phyloP scores from a whole-genome alignment of 164 flowering plant species.

The Vitis labrusca region DNA sequence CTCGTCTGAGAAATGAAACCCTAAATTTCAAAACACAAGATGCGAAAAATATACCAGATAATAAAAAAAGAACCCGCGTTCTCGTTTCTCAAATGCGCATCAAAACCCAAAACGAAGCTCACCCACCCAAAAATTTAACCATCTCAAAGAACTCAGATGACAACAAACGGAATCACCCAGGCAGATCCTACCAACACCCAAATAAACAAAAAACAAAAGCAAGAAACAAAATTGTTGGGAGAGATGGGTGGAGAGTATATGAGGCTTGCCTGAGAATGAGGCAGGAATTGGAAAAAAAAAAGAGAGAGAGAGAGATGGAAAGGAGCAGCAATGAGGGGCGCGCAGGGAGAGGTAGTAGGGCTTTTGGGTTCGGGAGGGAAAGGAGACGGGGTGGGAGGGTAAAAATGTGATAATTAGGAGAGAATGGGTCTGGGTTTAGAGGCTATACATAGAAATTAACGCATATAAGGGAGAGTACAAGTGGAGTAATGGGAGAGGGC shows the following conservation, averaged over 20 bases:
- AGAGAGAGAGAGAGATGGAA: slow-evolving; percentile 27
- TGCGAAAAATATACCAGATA: not conserved
- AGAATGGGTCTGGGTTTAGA: not conserved
- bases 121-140: too few species aligned
- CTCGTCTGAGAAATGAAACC: not conserved
- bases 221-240: slow-evolving; percentile 15
- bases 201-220: slow-evolving; percentile 1
- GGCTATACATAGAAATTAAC: not conserved
- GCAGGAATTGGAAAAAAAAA: slow-evolving; percentile 21
- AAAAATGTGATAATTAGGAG: slow-evolving; percentile 14
- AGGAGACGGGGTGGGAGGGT: slow-evolving; percentile 24
- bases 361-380: slow-evolving; percentile 12
- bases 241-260: slow-evolving; percentile 16
- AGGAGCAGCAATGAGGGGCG: slow-evolving; percentile 15
- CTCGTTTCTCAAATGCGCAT: too few species aligned
- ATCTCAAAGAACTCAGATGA: too few species aligned
- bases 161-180: too few species aligned
- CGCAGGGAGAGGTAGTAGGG: slow-evolving; percentile 21
- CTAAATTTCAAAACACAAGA: slow-evolving; percentile 1
- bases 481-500: slow-evolving; percentile 25
- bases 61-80: too few species aligned
- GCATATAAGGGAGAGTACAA: not conserved
- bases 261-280: not conserved
- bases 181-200: too few species aligned
- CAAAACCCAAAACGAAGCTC: too few species aligned